Conservation (phyloP, 202 grass and related monocot genomes). For the Schoenoplectus triqueter region DNA sequence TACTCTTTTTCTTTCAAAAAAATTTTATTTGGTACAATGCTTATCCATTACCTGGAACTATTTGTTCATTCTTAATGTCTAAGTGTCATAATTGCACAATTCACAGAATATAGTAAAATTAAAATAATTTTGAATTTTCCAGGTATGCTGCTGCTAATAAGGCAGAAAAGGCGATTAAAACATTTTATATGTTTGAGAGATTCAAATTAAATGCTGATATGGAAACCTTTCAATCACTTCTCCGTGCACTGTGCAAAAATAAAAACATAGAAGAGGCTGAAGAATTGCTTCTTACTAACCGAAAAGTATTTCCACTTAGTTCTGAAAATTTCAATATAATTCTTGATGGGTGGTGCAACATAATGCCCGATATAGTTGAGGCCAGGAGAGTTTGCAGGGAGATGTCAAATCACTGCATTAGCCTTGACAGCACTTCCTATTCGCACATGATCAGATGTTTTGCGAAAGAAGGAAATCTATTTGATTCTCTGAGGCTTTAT, state of each 20-base stretch:
- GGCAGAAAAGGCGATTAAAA: slow-evolving; percentile 75
- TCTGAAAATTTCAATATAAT: slow-evolving; percentile 86
- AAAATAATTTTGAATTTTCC: slow-evolving; percentile 32
- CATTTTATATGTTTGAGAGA: slow-evolving; percentile 74
- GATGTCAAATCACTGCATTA: slow-evolving; percentile 88
- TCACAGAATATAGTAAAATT: too few relatives aligned
- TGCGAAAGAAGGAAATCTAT: slow-evolving; percentile 78
- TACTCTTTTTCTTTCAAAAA: slow-evolving; percentile 9
- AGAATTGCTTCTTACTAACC: slow-evolving; percentile 70
- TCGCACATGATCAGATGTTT: slow-evolving; percentile 88
- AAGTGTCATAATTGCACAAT: too few relatives aligned
- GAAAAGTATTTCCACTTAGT: slow-evolving; percentile 66
- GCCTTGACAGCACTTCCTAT: slow-evolving; percentile 67
- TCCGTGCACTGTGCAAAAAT: slow-evolving; percentile 77
- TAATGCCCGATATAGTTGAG: slow-evolving; percentile 74
- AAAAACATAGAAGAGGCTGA: slow-evolving; percentile 93
- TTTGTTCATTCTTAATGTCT: too few relatives aligned
- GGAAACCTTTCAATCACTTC: slow-evolving; percentile 69
- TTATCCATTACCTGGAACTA: neutral
- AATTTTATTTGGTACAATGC: neutral
- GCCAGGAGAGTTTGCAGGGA: slow-evolving; percentile 91
- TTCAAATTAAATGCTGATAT: slow-evolving; percentile 80
- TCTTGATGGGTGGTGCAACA: slow-evolving; percentile 83
- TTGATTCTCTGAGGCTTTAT: slow-evolving; percentile 83
- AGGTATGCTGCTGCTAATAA: slow-evolving; percentile 91